Base-by-base conservation (phyloP, 495 filamentous ascomycete genomes). In the Lophium mytilinum region DNA sequence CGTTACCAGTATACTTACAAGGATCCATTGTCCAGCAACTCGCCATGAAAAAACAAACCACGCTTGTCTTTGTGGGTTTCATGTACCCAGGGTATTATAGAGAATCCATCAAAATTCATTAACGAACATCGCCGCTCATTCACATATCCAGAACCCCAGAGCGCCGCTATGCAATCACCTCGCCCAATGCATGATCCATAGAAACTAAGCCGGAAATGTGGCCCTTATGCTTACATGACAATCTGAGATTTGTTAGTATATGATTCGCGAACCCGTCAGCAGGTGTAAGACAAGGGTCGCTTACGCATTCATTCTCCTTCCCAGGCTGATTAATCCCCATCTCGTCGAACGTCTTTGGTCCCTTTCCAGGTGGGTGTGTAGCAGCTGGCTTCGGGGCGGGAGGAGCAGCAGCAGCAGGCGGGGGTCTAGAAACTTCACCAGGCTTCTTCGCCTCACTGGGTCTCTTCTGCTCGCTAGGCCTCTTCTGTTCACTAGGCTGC, bases 301-400 rank as follows among this genome's bases (percentile, higher is more conserved):
- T 82, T 85, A 96, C 93, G 72, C 93, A 98, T 70, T 97, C 92
- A 59, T 79, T 80, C 36, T 95, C 87, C 57, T 86, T 79, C 69
- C 89, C 87, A 33, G 76, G 83, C 62, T 80, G 77, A 12, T 89
- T 87, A 61, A 98, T 89, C 52, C 92, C 92, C 93, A 98, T 98
- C 67, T 92, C 90, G 66, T 96, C 92, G 68, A 98, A 98, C 3
- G 93, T 98, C 69, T 94, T 89, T 4, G 93, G 93, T 9, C 94
- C 93, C 68, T 89, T 87, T 47, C 84, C 82, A 17, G 83, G 80
- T 24, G 77, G 78, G 52, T 56, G 43, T 35, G 62, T 52, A 33
- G 56, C 21, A 50, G 57, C 55, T 40, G 41, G 66, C 66, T 12
- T 73, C 69, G 14, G 71, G 70, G 41, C 18, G 14, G 45, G 12